Conservation (phyloP, 2,329 filamentous ascomycete species). For the Aureobasidium leucospermi region DNA sequence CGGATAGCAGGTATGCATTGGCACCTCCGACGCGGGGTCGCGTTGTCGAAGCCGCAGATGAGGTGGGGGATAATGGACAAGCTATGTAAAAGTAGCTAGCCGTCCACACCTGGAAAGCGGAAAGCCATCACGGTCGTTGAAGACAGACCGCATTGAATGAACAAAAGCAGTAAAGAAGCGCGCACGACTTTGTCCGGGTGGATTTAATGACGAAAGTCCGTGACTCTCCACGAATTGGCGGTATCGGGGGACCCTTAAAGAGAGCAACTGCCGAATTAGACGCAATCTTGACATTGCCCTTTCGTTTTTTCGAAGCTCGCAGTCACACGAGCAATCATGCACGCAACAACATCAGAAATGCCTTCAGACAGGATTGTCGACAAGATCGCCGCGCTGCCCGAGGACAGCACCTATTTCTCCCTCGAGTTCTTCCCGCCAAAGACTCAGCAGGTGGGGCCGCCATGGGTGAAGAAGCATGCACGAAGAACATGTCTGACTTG, state of each 20-base stretch:
- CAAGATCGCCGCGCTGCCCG: conserved; percentile 85
- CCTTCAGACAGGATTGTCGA: conserved; percentile 74
- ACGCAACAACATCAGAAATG: conserved; percentile 3
- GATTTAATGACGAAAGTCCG: conserved; percentile 3
- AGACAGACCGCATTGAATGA: conserved; percentile 1
- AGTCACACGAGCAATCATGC: conserved; percentile 7
- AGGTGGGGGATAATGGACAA: background rate
- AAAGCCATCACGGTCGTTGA: background rate
- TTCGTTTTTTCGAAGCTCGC: background rate
- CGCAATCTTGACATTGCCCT: background rate
- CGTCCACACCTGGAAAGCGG: background rate
- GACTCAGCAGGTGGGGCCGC: conserved; percentile 64
- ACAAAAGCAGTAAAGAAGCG: conserved; percentile 12
- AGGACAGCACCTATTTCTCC: conserved; percentile 80
- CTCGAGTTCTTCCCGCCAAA: conserved; percentile 99
- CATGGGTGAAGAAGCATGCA: background rate
- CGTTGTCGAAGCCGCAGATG: background rate
- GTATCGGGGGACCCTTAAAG: conserved; percentile 10
- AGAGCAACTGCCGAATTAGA: conserved; percentile 6
- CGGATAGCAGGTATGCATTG: conserved; percentile 5
- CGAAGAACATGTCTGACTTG: conserved; percentile 8
- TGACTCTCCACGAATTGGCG: conserved; percentile 1
- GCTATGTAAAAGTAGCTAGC: background rate
- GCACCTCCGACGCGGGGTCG: conserved; percentile 7
- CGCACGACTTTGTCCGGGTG: background rate